A percentile compares a stretch with the other conserved stretches of the same genome.
Evolutionary conservation across 148 eudicot genomes (phyloP).

Genomic region (Tetragonia tetragonoides): DNA sequence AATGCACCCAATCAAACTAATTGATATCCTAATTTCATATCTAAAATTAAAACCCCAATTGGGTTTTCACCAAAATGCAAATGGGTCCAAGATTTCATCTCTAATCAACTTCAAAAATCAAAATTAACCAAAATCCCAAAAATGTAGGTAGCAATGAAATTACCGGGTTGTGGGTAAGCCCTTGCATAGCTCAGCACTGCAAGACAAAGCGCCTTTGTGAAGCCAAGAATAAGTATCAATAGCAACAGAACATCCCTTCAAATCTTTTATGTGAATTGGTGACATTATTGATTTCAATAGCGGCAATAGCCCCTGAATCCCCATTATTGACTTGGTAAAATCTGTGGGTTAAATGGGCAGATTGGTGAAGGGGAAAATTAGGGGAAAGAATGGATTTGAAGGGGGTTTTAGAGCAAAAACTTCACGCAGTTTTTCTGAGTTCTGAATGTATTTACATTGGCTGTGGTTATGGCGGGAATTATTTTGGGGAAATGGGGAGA

Average conservation of each 20-base stretch:
- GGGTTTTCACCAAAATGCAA: background rate
- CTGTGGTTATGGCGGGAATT: too few relatives aligned
- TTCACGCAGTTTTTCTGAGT: too few relatives aligned
- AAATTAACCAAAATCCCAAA: background rate
- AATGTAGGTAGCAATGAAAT: background rate
- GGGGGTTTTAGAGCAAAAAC: too few relatives aligned
- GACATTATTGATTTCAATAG: constrained; percentile 83
- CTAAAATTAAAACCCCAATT: background rate
- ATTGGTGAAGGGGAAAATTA: too few relatives aligned
- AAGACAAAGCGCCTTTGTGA: constrained; percentile 95
- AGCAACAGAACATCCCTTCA: constrained; percentile 80
- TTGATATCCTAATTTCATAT: too few relatives aligned
- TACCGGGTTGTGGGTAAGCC: constrained; percentile 76
- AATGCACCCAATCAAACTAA: background rate
- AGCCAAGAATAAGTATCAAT: constrained; percentile 98
- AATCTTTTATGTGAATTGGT: constrained; percentile 69
- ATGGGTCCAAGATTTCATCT: background rate
- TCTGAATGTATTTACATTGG: too few relatives aligned
- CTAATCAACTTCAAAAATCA: background rate
- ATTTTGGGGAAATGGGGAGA: too few relatives aligned
- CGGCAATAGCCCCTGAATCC: constrained; percentile 87
- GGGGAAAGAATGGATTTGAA: too few relatives aligned
- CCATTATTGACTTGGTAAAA: constrained; percentile 38
- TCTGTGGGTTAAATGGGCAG: too few relatives aligned
- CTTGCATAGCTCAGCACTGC: constrained; percentile 89